Conservation (phyloP, 768 basidiomycete species). For the Leccinum olivaceopallidum region DNA sequence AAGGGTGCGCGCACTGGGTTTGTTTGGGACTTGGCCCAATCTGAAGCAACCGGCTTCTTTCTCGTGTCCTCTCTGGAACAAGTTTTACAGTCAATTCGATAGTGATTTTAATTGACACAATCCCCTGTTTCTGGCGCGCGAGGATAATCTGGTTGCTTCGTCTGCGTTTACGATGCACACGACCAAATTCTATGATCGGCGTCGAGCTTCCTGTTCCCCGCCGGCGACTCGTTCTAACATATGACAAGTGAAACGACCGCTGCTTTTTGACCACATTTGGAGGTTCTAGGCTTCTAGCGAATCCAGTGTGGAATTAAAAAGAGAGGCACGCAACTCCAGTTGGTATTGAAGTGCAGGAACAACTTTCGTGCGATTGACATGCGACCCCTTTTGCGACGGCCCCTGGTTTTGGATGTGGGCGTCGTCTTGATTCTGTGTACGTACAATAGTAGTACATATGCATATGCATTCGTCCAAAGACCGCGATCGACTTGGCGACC, state of each 20-base stretch:
- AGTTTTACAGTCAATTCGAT: not conserved
- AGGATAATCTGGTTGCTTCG: not conserved
- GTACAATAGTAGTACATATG: no score
- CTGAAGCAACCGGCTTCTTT: not conserved
- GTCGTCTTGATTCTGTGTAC: no score
- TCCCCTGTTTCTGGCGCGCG: not conserved
- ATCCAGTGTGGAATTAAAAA: not conserved
- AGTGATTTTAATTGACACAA: not conserved
- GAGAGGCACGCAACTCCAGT: not conserved
- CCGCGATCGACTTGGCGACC: no score
- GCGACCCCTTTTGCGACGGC: not conserved
- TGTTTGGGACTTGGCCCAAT: not conserved
- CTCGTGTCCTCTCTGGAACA: not conserved
- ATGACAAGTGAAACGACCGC: not conserved
- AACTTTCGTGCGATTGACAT: not conserved
- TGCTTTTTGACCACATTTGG: not conserved
- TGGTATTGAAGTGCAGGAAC: not conserved
- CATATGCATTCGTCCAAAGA: not conserved
- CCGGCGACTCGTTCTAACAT: not conserved
- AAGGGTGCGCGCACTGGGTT: not conserved
- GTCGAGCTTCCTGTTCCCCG: not conserved
- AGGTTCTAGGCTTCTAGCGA: not conserved
- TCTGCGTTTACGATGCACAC: not conserved
- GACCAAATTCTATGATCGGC: no score
- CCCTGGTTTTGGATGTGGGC: no score